Percentiles rank a stretch among this genome's conserved stretches.
These are phyloP conservation scores for Arachis hypogaea DNA, from an alignment of 306 rosid genomes.

Conservation along the genomic window DNA sequence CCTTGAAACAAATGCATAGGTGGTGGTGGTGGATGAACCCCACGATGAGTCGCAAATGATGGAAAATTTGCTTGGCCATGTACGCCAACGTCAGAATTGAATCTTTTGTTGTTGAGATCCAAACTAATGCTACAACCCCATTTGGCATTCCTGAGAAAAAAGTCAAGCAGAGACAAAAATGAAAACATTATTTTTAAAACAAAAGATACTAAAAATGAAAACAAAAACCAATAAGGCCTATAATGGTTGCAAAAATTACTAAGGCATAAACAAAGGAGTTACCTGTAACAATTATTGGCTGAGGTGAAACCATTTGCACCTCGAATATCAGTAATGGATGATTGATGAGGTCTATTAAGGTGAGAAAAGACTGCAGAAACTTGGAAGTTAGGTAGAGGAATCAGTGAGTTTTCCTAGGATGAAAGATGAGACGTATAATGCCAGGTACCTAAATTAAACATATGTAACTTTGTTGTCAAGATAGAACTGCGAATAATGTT, in stretches of 20 bases:
- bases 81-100: too few species aligned
- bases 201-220: too few species aligned
- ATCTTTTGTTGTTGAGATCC: too few species aligned
- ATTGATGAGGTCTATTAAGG: slow-evolving; percentile 31
- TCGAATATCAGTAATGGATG: slow-evolving; percentile 37
- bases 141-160: too few species aligned
- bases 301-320: slow-evolving; percentile 28
- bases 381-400: slow-evolving; percentile 41
- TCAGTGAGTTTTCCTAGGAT: slow-evolving; percentile 40
- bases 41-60: too few species aligned
- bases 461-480: not conserved
- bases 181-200: not conserved
- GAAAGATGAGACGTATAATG: slow-evolving; percentile 41
- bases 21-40: too few species aligned
- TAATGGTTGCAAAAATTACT: not conserved
- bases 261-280: not conserved
- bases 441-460: slow-evolving; percentile 40
- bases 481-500: not conserved
- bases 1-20: too few species aligned
- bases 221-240: too few species aligned
- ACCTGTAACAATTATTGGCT: slow-evolving; percentile 45
- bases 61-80: too few species aligned
- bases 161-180: too few species aligned
- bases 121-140: too few species aligned
- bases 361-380: slow-evolving; percentile 40